Evolutionary conservation across 2,329 filamentous ascomycete species (phyloP).

Genomic region (Penicillium aurantiogriseum): DNA sequence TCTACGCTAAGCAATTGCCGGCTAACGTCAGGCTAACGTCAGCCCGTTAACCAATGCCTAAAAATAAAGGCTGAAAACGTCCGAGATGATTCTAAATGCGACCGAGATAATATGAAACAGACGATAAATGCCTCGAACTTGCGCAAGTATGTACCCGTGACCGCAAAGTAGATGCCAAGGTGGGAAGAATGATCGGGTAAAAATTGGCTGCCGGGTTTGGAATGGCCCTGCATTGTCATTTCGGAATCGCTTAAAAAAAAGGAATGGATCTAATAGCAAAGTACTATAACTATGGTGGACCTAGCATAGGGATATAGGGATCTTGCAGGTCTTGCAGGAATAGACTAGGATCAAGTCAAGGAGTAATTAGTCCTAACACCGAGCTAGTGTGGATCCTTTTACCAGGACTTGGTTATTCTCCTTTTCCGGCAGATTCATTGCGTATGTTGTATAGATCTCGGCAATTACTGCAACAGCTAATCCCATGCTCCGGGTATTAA

Average conservation of each 20-base stretch:
- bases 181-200: background rate
- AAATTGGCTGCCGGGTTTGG: background rate
- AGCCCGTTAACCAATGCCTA: slow-evolving; percentile 3
- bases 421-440: no score
- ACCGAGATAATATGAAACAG: background rate
- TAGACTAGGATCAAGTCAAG: background rate
- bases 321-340: background rate
- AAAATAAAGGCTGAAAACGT: slow-evolving; percentile 7
- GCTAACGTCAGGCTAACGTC: slow-evolving; percentile 10
- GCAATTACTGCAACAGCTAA: no score
- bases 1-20: slow-evolving; percentile 9
- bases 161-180: background rate
- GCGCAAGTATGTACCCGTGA: background rate
- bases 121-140: background rate
- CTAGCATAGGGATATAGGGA: background rate
- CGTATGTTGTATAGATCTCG: no score
- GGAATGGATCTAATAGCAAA: no score
- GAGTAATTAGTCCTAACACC: no score
- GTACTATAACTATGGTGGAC: no score
- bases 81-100: background rate
- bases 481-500: no score
- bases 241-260: background rate
- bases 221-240: background rate
- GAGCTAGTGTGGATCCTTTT: no score
- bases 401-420: no score